phyloP scores from a whole-genome alignment of 1,284 basidiomycete genomes.

The Bjerkandera adusta region DNA sequence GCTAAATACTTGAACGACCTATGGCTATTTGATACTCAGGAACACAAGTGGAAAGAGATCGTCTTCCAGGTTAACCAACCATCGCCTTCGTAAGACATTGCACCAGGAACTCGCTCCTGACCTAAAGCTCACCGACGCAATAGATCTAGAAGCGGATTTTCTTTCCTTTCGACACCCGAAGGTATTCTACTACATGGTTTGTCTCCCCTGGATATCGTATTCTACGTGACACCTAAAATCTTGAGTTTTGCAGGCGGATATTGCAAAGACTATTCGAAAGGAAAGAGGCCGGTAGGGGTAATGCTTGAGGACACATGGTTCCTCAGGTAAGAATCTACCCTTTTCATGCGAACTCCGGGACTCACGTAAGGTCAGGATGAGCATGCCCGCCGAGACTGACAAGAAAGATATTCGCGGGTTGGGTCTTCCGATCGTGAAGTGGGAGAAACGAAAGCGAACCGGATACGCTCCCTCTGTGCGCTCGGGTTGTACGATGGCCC shows the following conservation, averaged over 20 bases:
- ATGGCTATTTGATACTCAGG: slow-evolving; percentile 87
- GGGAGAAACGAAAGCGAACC: slow-evolving; percentile 83
- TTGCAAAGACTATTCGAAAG: slow-evolving; percentile 89
- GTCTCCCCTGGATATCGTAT: slow-evolving; percentile 9
- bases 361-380: slow-evolving; percentile 17
- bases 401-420: slow-evolving; percentile 35
- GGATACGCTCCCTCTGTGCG: slow-evolving; percentile 74
- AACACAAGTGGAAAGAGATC: slow-evolving; percentile 86
- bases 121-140: not conserved
- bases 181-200: slow-evolving; percentile 82
- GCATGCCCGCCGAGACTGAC: slow-evolving; percentile 34
- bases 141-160: slow-evolving; percentile 85
- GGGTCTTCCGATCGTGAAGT: slow-evolving; percentile 64
- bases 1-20: slow-evolving; percentile 86
- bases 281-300: slow-evolving; percentile 82
- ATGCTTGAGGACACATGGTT: slow-evolving; percentile 94
- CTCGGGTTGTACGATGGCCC: slow-evolving; percentile 83
- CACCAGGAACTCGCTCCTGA: not conserved
- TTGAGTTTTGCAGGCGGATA: slow-evolving; percentile 64
- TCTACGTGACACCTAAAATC: not conserved
- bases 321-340: slow-evolving; percentile 51
- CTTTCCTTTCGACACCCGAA: slow-evolving; percentile 78
- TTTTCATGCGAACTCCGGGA: not conserved
- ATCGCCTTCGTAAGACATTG: slow-evolving; percentile 60
- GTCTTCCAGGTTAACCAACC: slow-evolving; percentile 70